Percentiles rank a stretch among this genome's conserved stretches.
Evolutionary conservation across 2,329 filamentous ascomycete species (phyloP).

Genomic region (Trichophyton mentagrophytes): DNA sequence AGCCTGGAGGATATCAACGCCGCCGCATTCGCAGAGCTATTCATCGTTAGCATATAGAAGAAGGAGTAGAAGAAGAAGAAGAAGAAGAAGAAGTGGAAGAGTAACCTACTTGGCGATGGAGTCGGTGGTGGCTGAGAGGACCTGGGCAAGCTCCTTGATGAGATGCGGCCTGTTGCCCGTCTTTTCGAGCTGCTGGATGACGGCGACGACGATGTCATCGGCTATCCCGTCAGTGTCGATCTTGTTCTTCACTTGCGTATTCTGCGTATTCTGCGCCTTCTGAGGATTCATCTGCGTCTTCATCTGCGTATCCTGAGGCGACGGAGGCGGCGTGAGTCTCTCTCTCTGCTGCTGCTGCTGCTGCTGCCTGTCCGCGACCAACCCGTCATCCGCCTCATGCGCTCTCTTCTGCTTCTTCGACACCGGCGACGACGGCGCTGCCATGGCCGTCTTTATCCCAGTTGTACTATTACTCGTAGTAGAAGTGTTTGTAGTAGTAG

Average conservation of each 20-base stretch:
- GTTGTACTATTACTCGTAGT: slow-evolving; percentile 28
- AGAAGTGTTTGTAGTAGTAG: slow-evolving; percentile 28
- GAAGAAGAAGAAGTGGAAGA: slow-evolving; percentile 2
- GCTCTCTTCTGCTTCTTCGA: slow-evolving; percentile 69
- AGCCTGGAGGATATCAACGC: slow-evolving; percentile 91
- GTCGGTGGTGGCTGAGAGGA: slow-evolving; percentile 62
- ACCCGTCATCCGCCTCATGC: slow-evolving; percentile 39
- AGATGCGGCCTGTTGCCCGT: slow-evolving; percentile 87
- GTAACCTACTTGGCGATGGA: slow-evolving; percentile 90
- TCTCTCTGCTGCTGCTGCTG: not conserved
- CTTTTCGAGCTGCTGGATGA: slow-evolving; percentile 75
- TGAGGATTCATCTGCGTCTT: too few relatives aligned
- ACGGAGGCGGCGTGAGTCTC: slow-evolving; percentile 10
- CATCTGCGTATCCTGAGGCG: slow-evolving; percentile 56
- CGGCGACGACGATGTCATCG: slow-evolving; percentile 87
- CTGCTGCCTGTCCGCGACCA: slow-evolving; percentile 15
- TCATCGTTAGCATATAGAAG: slow-evolving; percentile 17
- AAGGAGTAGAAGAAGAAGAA: not conserved
- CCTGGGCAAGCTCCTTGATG: slow-evolving; percentile 79
- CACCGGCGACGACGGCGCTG: slow-evolving; percentile 33
- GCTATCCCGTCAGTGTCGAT: slow-evolving; percentile 72
- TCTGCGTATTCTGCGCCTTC: too few relatives aligned
- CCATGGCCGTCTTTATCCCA: not conserved
- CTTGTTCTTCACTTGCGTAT: slow-evolving; percentile 50
- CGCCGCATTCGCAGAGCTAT: slow-evolving; percentile 84